Base-by-base conservation (phyloP, 495 filamentous ascomycete genomes). In the Neurospora tetraspora region DNA sequence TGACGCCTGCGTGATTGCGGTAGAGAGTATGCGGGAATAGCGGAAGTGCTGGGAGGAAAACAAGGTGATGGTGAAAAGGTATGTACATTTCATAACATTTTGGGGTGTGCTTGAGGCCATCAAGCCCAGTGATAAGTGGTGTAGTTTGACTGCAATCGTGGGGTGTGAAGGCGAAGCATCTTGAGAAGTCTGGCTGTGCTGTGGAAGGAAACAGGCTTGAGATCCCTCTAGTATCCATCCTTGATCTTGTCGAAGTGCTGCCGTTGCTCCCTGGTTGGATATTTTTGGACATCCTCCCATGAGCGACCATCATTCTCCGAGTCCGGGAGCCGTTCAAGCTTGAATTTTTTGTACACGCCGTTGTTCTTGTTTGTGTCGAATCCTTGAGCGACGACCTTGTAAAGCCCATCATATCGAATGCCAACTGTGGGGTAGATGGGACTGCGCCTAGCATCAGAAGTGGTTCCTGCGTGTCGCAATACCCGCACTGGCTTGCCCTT, bases 401-500 rank as follows among this genome's bases (percentile, higher is more conserved):
- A 89, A 4, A 88, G 75, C 0, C 86, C 87, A 71, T 89, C 87
- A 69, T 89, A 89, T 0, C 86, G 76, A 4, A 88, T 77, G 0
- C 87, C 87, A 2, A 79, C 80, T 0, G 18, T 37, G 0, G 87
- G 87, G 14, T 61, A 61, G 27, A 61, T 61, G 12, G 27, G 6
- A 1, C 12, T 61, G 12, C 27, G 27, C 1, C 53, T 1, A 0
- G 79, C 75, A 71, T 75, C 81, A 1, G 12, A 40, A 18, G 39
- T 16, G 11, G 76, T 75, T 12, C 75, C 74, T 3, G 78, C 73
- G 0, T 79, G 74, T 3, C 87, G 84, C 5, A 89, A 74, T 1
- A 89, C 85, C 5, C 88, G 81, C 1, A 89, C 83, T 0, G 85
- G 80, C 6, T 69, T 72, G 5, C 75, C 14, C 0, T 68, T 77